Evolutionary conservation across 331 rosid species (phyloP), one percentile per base, ranked within the genome.

Genomic region (Saraca asoca): DNA sequence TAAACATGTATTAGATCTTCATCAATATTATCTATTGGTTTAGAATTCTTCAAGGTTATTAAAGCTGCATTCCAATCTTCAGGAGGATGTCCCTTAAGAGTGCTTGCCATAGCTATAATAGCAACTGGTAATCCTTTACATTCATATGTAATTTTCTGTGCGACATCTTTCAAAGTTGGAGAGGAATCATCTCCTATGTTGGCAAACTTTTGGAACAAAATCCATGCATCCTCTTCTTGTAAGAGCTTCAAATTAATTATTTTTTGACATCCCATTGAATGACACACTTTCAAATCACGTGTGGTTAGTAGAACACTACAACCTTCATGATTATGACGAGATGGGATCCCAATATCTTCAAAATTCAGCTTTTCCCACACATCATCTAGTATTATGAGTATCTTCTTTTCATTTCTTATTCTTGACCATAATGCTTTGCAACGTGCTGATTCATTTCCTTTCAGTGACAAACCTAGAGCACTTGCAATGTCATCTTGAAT

Each of bases 371-470:
- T 0, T 11, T 7, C 66, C 77, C 71, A 63, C 19, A 72, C 66
- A 37, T 72, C 71, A 64, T 72, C 66, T 3, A 72, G 6, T 7
- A 64, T 64, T 2, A 72, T 2, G 14, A 72, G 77, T 45, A 64
- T 54, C 16, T 55, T 72, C 15, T 46, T 51, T 45, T 44, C 65
- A 14, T 45, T 46, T 0, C 9, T 64, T 63, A 58, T 54, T 0
- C 11, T 19, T 0, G n/a, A 1, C 43, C 12, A 7, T 5, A 72
- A 15, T n/a, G 0, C 42, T 16, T 2, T 31, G 2, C 7, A 10
- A 0, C 57, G 15, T 0, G 52, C 64, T 0, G 0, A 6, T 2
- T 2, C 0, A 8, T 45, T 35, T 45, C 71, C 71, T 9, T 19
- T 5, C 0, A 65, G 7, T 5, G 12, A 2, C 15, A 72, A 11